phyloP scores from a whole-genome alignment of 2,329 filamentous ascomycete genomes.

The Coniochaeta sp. region DNA sequence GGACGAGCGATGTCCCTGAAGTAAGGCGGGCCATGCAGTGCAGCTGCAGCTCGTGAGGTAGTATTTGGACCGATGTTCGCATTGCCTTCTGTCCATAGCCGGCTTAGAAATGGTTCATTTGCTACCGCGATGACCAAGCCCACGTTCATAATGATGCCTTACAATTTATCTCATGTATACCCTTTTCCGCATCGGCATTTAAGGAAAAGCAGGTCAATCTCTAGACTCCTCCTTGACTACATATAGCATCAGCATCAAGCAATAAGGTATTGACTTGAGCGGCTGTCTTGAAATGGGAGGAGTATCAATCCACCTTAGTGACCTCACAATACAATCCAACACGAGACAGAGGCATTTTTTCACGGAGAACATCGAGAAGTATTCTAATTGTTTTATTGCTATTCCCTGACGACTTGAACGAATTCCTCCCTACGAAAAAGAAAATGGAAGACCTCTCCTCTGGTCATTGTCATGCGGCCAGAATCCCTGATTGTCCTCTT shows the following conservation, averaged over 20 bases:
- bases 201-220: too few relatives aligned
- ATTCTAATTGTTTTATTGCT: not conserved
- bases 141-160: not conserved
- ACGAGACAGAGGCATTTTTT: too few relatives aligned
- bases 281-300: too few relatives aligned
- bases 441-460: not conserved
- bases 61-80: not conserved
- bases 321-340: too few relatives aligned
- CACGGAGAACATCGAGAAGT: not conserved
- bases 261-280: too few relatives aligned
- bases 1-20: slow-evolving; percentile 78
- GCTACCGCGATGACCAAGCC: not conserved
- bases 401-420: not conserved
- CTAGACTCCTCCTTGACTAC: too few relatives aligned
- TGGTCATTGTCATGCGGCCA: not conserved
- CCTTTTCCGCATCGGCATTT: too few relatives aligned
- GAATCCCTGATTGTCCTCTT: not conserved
- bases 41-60: slow-evolving; percentile 74
- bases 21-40: slow-evolving; percentile 79
- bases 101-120: not conserved
- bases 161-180: too few relatives aligned
- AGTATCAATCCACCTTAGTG: too few relatives aligned
- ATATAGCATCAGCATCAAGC: too few relatives aligned
- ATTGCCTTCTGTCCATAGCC: not conserved
- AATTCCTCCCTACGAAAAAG: not conserved